Percentiles rank a stretch among this genome's conserved stretches.
phyloP scores from a whole-genome alignment of 1,284 basidiomycete genomes.

The Xerocomus amazonicus region DNA sequence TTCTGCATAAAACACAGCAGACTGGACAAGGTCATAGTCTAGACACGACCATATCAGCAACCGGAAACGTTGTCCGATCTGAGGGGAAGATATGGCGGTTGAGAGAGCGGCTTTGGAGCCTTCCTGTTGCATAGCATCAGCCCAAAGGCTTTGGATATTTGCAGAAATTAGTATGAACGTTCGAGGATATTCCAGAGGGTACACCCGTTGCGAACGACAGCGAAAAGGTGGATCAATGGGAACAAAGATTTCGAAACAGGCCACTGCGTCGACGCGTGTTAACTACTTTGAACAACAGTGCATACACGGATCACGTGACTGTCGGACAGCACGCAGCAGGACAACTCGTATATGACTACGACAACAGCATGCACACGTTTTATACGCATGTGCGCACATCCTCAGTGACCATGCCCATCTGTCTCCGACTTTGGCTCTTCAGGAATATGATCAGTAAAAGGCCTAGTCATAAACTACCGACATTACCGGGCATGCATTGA shows the following conservation, averaged over 20 bases:
- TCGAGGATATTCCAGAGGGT: constrained; percentile 8
- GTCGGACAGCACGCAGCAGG: neutral
- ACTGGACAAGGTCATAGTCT: constrained; percentile 69
- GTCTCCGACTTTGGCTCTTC: constrained; percentile 71
- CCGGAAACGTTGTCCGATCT: constrained; percentile 64
- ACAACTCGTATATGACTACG: too few relatives aligned
- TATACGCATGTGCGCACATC: neutral
- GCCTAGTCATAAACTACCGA: neutral
- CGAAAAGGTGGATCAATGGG: constrained; percentile 8
- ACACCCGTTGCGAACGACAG: constrained; percentile 7
- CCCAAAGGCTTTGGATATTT: constrained; percentile 25
- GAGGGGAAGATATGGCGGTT: constrained; percentile 43
- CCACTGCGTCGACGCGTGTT: constrained; percentile 26
- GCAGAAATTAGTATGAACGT: constrained; percentile 17
- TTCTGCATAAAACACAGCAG: constrained; percentile 81
- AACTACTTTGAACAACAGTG: constrained; percentile 9
- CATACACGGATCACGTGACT: constrained; percentile 29
- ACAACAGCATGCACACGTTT: too few relatives aligned
- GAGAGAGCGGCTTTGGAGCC: constrained; percentile 33
- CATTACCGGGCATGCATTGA: constrained; percentile 76
- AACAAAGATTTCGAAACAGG: constrained; percentile 23
- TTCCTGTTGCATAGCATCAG: constrained; percentile 47
- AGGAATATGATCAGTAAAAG: constrained; percentile 21
- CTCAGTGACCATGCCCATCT: constrained; percentile 57
- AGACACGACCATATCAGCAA: constrained; percentile 73